These are phyloP conservation scores for Akanthomyces uredinophilus DNA, from an alignment of 2,329 filamentous ascomycete genomes.

Conservation along the genomic window DNA sequence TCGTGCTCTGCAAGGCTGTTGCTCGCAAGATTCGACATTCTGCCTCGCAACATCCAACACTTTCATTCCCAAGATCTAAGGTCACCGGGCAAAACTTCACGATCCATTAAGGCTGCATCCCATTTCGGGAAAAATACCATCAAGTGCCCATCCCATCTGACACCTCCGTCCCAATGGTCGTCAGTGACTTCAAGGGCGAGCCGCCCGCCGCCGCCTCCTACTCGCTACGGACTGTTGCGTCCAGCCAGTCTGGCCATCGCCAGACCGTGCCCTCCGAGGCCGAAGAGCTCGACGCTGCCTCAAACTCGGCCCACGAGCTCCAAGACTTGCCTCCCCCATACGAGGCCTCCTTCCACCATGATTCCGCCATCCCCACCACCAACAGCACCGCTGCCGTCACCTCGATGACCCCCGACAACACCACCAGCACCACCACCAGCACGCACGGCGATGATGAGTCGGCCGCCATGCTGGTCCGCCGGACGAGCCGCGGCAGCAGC, in stretches of 20 bases:
- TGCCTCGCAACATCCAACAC: no score
- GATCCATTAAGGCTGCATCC: no score
- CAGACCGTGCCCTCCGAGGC: slow-evolving; percentile 1
- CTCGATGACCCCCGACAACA: not conserved
- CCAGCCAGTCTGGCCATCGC: not conserved
- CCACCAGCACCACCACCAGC: not conserved
- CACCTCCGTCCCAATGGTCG: not conserved
- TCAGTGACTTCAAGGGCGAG: not conserved
- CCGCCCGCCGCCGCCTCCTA: not conserved
- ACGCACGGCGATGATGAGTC: not conserved
- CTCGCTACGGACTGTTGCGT: not conserved
- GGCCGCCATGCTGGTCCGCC: not conserved
- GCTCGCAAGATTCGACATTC: no score
- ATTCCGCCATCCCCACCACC: not conserved
- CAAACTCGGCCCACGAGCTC: not conserved
- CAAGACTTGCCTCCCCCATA: not conserved
- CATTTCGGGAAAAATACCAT: no score
- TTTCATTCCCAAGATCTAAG: no score
- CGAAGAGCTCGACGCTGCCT: not conserved
- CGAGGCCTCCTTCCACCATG: not conserved
- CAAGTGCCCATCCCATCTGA: not conserved
- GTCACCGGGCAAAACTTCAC: not conserved
- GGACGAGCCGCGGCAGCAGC: not conserved
- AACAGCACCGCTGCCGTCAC: not conserved
- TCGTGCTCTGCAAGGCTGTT: not conserved